These are phyloP conservation scores for Neurospora sp. DNA, from an alignment of 2,329 filamentous ascomycete genomes.

Conservation along the genomic window DNA sequence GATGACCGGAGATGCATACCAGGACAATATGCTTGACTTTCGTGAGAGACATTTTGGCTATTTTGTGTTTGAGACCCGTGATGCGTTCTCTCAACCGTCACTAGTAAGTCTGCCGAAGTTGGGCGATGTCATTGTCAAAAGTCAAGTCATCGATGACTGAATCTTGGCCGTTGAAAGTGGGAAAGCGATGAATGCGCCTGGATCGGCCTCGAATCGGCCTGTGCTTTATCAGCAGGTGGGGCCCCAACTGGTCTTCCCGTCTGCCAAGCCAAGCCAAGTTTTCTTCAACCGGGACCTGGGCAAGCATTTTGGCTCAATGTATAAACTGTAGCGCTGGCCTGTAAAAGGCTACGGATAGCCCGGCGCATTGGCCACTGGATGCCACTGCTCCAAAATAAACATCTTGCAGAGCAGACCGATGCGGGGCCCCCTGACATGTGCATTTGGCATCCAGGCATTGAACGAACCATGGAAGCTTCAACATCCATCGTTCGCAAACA, in stretches of 20 bases:
- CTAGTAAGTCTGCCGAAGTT: neutral
- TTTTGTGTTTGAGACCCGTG: neutral
- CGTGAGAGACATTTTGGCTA: constrained; percentile 47
- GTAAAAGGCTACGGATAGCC: neutral
- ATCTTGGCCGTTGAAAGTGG: neutral
- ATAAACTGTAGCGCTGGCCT: neutral
- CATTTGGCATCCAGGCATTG: neutral
- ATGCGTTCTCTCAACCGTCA: neutral
- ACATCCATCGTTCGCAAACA: neutral
- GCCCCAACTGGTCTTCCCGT: neutral
- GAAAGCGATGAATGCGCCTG: neutral
- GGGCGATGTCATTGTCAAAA: neutral
- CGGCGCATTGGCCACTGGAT: neutral
- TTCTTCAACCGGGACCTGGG: neutral
- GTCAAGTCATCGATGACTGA: neutral
- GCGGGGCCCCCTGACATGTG: neutral
- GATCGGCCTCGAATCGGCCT: neutral
- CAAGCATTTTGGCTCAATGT: neutral
- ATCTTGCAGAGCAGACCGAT: neutral
- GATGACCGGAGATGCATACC: constrained; percentile 23
- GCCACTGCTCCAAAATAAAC: neutral
- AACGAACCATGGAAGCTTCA: neutral
- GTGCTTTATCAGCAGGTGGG: neutral
- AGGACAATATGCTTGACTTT: constrained; percentile 71
- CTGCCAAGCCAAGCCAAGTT: neutral